Percentiles rank a stretch among this genome's conserved stretches.
These are phyloP conservation scores for Penicillium alfredii DNA, from an alignment of 495 filamentous ascomycete species.

Conservation along the genomic window DNA sequence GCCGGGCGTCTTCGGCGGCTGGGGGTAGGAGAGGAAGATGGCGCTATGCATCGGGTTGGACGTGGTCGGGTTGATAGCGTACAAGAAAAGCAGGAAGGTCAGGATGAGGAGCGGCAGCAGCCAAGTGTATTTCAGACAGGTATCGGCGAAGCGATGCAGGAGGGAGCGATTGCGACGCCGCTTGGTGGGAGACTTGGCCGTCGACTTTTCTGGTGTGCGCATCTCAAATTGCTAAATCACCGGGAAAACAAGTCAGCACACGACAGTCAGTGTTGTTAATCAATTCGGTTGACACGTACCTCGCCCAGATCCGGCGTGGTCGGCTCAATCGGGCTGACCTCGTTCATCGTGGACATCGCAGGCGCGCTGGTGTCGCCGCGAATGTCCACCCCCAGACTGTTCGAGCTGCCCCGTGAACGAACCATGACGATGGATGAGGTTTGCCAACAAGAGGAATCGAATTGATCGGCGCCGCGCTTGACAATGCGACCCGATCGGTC, in stretches of 20 bases:
- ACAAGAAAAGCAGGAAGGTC: conserved; percentile 56
- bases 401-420: conserved; percentile 43
- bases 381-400: conserved; percentile 45
- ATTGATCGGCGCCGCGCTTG: no score
- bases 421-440: conserved; percentile 38
- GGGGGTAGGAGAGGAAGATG: conserved; percentile 88
- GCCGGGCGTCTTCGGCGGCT: conserved; percentile 49
- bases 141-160: conserved; percentile 60
- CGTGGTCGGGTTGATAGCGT: conserved; percentile 70
- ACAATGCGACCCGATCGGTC: no score
- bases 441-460: no score
- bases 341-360: conserved; percentile 49
- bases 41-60: conserved; percentile 80
- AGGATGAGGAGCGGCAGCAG: conserved; percentile 71
- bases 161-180: conserved; percentile 51
- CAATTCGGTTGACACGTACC: no score
- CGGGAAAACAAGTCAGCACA: conserved; percentile 6
- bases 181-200: conserved; percentile 38
- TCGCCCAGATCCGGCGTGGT: conserved; percentile 33
- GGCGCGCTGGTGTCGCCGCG: conserved; percentile 48
- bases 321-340: conserved; percentile 40
- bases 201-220: conserved; percentile 21
- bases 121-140: conserved; percentile 70
- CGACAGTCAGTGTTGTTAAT: conserved; percentile 6
- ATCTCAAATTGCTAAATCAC: conserved; percentile 18